phyloP scores from a whole-genome alignment of 495 filamentous ascomycete species.

The Hypoxylon cercidicola region DNA sequence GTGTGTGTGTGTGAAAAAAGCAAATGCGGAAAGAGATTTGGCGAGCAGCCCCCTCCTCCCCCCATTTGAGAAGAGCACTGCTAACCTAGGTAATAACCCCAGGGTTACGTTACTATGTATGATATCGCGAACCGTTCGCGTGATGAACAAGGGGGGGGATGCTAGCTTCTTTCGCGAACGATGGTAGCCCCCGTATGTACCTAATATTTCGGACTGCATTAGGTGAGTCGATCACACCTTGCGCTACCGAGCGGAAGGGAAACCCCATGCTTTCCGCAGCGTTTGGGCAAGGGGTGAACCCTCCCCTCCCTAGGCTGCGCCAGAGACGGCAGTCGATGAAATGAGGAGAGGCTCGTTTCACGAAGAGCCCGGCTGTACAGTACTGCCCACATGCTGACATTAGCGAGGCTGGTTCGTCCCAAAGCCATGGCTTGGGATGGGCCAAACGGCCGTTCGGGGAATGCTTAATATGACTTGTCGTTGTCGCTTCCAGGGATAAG shows the following conservation, averaged over 20 bases:
- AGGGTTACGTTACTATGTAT: not conserved
- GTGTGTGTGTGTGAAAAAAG: not conserved
- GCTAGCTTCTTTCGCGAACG: not conserved
- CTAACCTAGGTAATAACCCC: not conserved
- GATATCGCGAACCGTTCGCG: constrained; percentile 13
- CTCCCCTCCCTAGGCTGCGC: constrained; percentile 4
- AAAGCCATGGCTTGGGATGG: constrained; percentile 27
- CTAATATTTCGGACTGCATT: too few relatives aligned
- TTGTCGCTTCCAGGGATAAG: constrained; percentile 25
- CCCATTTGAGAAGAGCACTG: not conserved
- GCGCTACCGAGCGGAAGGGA: constrained; percentile 29
- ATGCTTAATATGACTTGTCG: constrained; percentile 34
- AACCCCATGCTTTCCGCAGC: constrained; percentile 18
- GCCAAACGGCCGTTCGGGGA: constrained; percentile 7
- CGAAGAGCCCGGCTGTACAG: not conserved
- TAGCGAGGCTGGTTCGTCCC: constrained; percentile 14
- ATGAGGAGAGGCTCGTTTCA: constrained; percentile 1
- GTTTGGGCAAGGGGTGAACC: constrained; percentile 3
- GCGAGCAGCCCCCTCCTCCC: not conserved
- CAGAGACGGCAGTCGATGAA: not conserved
- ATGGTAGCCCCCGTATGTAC: too few relatives aligned
- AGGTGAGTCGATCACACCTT: constrained; percentile 19
- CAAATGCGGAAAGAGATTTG: constrained; percentile 24
- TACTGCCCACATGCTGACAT: not conserved
- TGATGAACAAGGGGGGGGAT: constrained; percentile 12